Conservation (phyloP, 192 early-diverging fungal species). For the Backusella parvicylindrica region DNA sequence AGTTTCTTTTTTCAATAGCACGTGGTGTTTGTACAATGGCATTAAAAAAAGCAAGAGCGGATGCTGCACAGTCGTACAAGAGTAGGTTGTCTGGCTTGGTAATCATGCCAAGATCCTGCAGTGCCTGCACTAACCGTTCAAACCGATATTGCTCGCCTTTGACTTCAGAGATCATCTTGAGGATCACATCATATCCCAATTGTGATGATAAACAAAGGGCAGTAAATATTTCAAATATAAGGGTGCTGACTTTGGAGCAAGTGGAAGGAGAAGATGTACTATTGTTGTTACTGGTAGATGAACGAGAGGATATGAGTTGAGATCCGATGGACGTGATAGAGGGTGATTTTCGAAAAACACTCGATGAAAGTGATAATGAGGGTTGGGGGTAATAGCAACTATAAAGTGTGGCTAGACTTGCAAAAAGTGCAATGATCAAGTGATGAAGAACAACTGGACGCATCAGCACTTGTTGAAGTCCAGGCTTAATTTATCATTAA, state of each 20-base stretch:
- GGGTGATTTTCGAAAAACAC: background rate
- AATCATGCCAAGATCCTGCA: slow-evolving; percentile 19
- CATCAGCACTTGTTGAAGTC: slow-evolving; percentile 39
- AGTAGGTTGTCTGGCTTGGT: slow-evolving; percentile 6
- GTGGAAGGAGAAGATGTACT: background rate
- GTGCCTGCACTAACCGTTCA: slow-evolving; percentile 42
- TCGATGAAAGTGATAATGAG: background rate
- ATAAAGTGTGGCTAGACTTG: background rate
- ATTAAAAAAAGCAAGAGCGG: slow-evolving; percentile 42
- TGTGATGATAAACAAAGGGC: slow-evolving; percentile 44
- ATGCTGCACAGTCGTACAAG: slow-evolving; percentile 44
- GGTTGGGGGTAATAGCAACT: slow-evolving; percentile 8
- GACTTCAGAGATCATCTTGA: slow-evolving; percentile 46
- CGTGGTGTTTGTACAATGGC: slow-evolving; percentile 45
- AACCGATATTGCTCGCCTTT: slow-evolving; percentile 53
- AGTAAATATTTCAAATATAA: slow-evolving; percentile 44
- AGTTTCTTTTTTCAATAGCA: slow-evolving; percentile 36
- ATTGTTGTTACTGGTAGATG: background rate
- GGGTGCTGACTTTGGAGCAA: slow-evolving; percentile 33
- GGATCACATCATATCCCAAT: slow-evolving; percentile 36
- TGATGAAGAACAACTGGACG: slow-evolving; percentile 17
- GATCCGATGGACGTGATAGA: slow-evolving; percentile 7
- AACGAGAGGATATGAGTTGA: background rate
- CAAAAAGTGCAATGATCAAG: slow-evolving; percentile 12
- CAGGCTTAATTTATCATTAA: slow-evolving; percentile 33